Evolutionary conservation across 139 green algal genomes (phyloP).

Genomic region (Volvox africanus): DNA sequence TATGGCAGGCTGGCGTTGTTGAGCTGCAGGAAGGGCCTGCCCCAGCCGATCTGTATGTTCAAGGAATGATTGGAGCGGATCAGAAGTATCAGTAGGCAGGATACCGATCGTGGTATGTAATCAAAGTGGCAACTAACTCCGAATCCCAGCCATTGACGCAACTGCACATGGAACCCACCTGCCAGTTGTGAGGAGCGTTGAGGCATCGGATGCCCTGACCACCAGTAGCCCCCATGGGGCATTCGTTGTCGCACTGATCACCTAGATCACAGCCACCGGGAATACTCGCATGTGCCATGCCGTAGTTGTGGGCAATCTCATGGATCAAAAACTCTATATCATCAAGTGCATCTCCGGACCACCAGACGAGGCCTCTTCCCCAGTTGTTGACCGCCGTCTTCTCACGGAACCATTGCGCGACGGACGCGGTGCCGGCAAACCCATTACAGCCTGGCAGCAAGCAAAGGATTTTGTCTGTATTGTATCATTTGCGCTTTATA

Average conservation of each 20-base stretch:
- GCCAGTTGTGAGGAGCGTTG: neutral
- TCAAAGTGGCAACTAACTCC: neutral
- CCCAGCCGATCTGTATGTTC: neutral
- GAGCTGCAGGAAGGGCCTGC: neutral
- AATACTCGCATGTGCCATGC: neutral
- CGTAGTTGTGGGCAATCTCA: neutral
- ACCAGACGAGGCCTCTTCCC: neutral
- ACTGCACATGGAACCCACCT: neutral
- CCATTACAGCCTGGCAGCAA: no score
- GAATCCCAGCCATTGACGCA: neutral
- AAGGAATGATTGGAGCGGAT: neutral
- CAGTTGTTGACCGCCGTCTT: neutral
- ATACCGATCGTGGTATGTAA: neutral
- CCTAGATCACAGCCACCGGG: neutral
- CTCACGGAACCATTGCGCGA: neutral
- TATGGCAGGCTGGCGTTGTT: neutral
- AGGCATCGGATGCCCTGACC: constrained; percentile 4
- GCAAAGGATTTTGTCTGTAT: no score
- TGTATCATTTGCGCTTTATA: no score
- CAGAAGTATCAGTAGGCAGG: neutral
- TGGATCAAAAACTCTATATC: neutral
- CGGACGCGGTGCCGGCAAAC: neutral
- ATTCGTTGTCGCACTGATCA: neutral
- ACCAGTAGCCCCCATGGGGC: neutral
- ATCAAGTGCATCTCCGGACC: neutral